These are phyloP conservation scores for Arxiozyma slooffiae DNA, from an alignment of 1,139 yeast species.

Conservation along the genomic window DNA sequence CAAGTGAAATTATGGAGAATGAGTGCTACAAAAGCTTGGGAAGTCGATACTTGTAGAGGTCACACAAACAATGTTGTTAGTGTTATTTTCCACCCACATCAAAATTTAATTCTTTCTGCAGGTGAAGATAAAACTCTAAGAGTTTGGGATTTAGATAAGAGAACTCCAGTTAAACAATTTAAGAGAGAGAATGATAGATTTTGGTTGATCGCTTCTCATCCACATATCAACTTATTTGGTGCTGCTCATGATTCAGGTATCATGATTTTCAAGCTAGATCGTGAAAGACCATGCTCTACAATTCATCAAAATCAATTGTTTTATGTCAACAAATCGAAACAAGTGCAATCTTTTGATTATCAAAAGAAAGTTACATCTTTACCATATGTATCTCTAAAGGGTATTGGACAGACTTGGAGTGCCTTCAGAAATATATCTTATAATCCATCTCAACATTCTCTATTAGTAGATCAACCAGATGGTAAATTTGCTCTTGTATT, in stretches of 20 bases:
- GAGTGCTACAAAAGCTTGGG: conserved; percentile 98
- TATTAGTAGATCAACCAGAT: conserved; percentile 61
- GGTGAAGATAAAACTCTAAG: conserved; percentile 96
- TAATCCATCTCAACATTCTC: conserved; percentile 85
- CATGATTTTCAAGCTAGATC: conserved; percentile 93
- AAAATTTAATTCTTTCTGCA: conserved; percentile 84
- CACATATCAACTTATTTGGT: conserved; percentile 82
- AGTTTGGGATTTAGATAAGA: conserved; percentile 92
- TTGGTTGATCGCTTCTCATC: conserved; percentile 88
- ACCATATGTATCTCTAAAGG: conserved; percentile 76
- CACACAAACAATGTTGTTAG: conserved; percentile 89
- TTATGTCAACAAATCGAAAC: conserved; percentile 77
- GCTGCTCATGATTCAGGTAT: conserved; percentile 97
- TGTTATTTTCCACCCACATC: conserved; percentile 87
- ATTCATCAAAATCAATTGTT: conserved; percentile 60
- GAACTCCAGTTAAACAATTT: conserved; percentile 90
- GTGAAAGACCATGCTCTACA: conserved; percentile 91
- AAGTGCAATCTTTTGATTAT: conserved; percentile 71
- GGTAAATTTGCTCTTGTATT: conserved; percentile 63
- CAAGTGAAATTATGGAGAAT: conserved; percentile 94
- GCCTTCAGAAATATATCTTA: conserved; percentile 78
- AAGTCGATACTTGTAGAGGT: conserved; percentile 95
- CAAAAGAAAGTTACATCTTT: conserved; percentile 49
- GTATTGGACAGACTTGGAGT: conserved; percentile 77
- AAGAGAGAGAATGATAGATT: conserved; percentile 91